A percentile compares a stretch with the other conserved stretches of the same genome.
Conservation (phyloP, 2,329 filamentous ascomycete genomes). For the Ambrosiella beaveri region DNA sequence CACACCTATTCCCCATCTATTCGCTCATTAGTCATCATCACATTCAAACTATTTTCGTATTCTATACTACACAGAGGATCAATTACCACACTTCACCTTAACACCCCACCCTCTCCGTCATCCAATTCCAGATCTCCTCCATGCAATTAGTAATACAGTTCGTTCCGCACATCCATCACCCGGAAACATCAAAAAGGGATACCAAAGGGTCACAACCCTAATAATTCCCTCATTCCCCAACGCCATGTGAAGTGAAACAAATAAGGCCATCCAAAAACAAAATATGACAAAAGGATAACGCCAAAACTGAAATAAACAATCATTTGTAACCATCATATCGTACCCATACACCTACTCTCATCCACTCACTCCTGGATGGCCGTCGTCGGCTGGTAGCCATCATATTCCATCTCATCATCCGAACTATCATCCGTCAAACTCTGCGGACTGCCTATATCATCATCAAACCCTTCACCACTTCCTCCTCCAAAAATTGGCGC, state of each 20-base stretch:
- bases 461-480: slow-evolving; percentile 17
- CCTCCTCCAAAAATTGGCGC: slow-evolving; percentile 14
- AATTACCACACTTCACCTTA: too few relatives aligned
- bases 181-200: too few relatives aligned
- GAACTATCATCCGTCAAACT: slow-evolving; percentile 33
- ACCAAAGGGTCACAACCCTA: too few relatives aligned
- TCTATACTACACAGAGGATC: too few relatives aligned
- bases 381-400: slow-evolving; percentile 12
- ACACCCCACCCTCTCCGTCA: too few relatives aligned
- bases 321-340: not conserved
- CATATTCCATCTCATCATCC: slow-evolving; percentile 39
- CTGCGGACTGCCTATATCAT: slow-evolving; percentile 29
- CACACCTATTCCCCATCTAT: too few relatives aligned
- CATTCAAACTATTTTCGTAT: too few relatives aligned
- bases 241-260: not conserved
- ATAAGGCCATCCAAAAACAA: not conserved
- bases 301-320: not conserved
- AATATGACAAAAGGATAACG: not conserved
- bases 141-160: too few relatives aligned
- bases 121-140: too few relatives aligned
- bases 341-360: not conserved
- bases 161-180: too few relatives aligned
- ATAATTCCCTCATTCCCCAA: too few relatives aligned
- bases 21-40: too few relatives aligned
- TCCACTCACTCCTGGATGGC: slow-evolving; percentile 9